These are phyloP conservation scores for Suhomyces kilbournensis DNA, from an alignment of 805 yeast species.

Conservation along the genomic window DNA sequence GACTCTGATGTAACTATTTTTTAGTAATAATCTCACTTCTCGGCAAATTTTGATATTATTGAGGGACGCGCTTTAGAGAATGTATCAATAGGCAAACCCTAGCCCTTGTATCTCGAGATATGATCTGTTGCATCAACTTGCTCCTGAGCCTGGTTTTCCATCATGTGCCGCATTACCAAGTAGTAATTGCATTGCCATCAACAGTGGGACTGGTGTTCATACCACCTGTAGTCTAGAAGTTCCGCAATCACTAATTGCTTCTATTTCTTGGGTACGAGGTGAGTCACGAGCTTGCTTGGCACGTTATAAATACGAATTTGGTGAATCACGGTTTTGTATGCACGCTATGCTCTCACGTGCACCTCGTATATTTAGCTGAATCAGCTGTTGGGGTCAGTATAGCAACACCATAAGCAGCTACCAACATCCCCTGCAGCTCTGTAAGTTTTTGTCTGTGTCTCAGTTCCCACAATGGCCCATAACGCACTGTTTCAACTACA, in stretches of 20 bases:
- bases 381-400: not conserved
- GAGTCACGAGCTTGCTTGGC: not conserved
- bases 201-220: not conserved
- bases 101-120: not conserved
- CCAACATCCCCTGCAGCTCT: not conserved
- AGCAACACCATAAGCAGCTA: not conserved
- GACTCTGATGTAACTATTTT: not conserved
- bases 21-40: not conserved
- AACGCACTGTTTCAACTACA: not conserved
- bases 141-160: not conserved
- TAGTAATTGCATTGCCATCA: not conserved
- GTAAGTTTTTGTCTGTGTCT: not conserved
- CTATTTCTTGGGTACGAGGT: not conserved
- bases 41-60: not conserved
- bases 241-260: not conserved
- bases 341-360: not conserved
- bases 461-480: not conserved
- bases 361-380: not conserved
- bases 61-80: not conserved
- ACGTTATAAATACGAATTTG: not conserved
- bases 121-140: not conserved
- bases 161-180: not conserved
- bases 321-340: not conserved
- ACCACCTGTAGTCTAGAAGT: not conserved
- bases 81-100: not conserved